Conservation (phyloP, 1,284 basidiomycete genomes). For the Leccinum pallidistipes region DNA sequence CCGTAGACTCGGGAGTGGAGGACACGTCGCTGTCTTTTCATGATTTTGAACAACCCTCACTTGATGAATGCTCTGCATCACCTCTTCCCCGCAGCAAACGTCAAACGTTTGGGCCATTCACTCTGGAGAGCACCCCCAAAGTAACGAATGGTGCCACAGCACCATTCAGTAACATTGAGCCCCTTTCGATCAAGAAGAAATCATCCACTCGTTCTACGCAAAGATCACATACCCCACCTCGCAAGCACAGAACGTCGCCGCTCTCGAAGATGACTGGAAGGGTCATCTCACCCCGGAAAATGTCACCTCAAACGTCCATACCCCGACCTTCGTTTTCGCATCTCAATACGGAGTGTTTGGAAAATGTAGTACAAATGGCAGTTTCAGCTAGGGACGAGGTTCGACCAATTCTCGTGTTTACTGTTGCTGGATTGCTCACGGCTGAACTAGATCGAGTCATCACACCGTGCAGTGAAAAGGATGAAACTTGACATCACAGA, state of each 20-base stretch:
- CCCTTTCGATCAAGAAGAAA: constrained; percentile 81
- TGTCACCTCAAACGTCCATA: constrained; percentile 51
- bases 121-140: constrained; percentile 53
- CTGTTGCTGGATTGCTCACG: constrained; percentile 4
- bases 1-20: constrained; percentile 44
- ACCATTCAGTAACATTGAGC: constrained; percentile 48
- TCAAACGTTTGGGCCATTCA: constrained; percentile 55
- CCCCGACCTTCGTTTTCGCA: constrained; percentile 20
- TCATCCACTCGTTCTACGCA: constrained; percentile 48
- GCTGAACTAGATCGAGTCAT: constrained; percentile 57
- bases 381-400: constrained; percentile 71
- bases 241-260: constrained; percentile 51
- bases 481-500: constrained; percentile 62
- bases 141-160: constrained; percentile 25
- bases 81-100: constrained; percentile 68
- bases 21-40: constrained; percentile 40
- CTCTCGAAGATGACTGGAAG: constrained; percentile 45
- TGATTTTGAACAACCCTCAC: constrained; percentile 28
- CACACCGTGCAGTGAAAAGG: constrained; percentile 64
- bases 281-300: constrained; percentile 50
- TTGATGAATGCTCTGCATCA: constrained; percentile 36
- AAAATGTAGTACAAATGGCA: constrained; percentile 48
- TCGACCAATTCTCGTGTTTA: constrained; percentile 10
- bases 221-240: constrained; percentile 42
- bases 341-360: constrained; percentile 37